These are phyloP conservation scores for Colletotrichum shisoi DNA, from an alignment of 2,329 filamentous ascomycete species.

Conservation along the genomic window DNA sequence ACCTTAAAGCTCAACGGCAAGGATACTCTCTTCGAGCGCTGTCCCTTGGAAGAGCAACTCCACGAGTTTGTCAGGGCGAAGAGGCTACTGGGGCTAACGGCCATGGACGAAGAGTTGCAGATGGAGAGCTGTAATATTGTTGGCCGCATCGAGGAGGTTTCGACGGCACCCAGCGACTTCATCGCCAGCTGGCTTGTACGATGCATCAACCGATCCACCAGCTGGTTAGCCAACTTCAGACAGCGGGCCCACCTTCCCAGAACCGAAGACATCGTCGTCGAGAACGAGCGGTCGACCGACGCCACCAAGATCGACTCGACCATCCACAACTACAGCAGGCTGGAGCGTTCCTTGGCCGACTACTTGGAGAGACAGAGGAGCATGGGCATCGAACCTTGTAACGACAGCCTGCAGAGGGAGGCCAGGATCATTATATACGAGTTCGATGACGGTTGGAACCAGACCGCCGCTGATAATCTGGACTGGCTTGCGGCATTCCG, in stretches of 20 bases:
- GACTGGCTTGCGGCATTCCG: conserved; percentile 64
- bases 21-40: conserved; percentile 64
- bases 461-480: conserved; percentile 66
- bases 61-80: conserved; percentile 62
- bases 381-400: conserved; percentile 58
- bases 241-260: conserved; percentile 65
- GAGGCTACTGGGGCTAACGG: conserved; percentile 63
- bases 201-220: conserved; percentile 57
- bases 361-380: conserved; percentile 58
- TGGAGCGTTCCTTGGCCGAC: conserved; percentile 64
- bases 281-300: conserved; percentile 60
- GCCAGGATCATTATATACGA: conserved; percentile 70
- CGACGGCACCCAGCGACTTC: conserved; percentile 57
- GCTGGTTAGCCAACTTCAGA: conserved; percentile 66
- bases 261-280: conserved; percentile 62
- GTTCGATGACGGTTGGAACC: conserved; percentile 69
- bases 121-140: conserved; percentile 66
- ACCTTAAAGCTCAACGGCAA: conserved; percentile 66
- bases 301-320: conserved; percentile 65
- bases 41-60: conserved; percentile 63
- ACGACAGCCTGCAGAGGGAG: conserved; percentile 64
- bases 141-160: conserved; percentile 63
- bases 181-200: conserved; percentile 66
- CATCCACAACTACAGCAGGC: conserved; percentile 64
- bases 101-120: conserved; percentile 68